A percentile compares a stretch with the other conserved stretches of the same genome.
Evolutionary conservation across 371 early-diverging fungal genomes (phyloP).

Genomic region (Lichtheimia ramosa): DNA sequence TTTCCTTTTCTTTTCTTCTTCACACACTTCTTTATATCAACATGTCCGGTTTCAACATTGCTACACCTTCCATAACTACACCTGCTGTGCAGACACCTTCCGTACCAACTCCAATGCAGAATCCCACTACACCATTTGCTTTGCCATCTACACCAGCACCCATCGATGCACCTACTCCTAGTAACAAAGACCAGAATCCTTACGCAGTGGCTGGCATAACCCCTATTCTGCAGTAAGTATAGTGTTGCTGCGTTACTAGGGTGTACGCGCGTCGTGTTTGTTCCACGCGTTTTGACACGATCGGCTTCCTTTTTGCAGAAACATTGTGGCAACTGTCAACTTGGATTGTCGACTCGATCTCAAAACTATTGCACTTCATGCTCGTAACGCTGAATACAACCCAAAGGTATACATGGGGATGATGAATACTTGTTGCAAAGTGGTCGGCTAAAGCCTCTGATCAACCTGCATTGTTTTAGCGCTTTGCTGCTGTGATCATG

Average conservation of each 20-base stretch:
- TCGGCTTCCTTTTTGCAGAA: conserved; percentile 54
- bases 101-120: conserved; percentile 42
- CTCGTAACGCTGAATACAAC: conserved; percentile 99
- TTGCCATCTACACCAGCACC: conserved; percentile 54
- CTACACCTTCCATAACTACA: conserved; percentile 47
- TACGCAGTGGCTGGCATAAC: conserved; percentile 74
- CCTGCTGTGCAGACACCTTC: conserved; percentile 54
- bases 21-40: not conserved
- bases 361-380: conserved; percentile 99
- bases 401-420: conserved; percentile 87
- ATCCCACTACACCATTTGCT: conserved; percentile 45
- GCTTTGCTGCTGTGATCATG: conserved; percentile 99
- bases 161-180: conserved; percentile 50
- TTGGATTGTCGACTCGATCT: conserved; percentile 98
- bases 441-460: too few species aligned
- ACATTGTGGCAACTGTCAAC: conserved; percentile 99
- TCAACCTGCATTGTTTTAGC: conserved; percentile 53
- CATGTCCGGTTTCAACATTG: conserved; percentile 55
- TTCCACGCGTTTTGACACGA: not conserved
- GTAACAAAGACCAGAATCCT: conserved; percentile 45
- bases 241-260: not conserved
- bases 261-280: not conserved
- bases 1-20: not conserved
- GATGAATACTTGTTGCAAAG: too few species aligned
- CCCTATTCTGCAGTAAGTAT: conserved; percentile 83